Conservation (phyloP, 148 eudicot species). For the Amaranthus hypochondriacus region DNA sequence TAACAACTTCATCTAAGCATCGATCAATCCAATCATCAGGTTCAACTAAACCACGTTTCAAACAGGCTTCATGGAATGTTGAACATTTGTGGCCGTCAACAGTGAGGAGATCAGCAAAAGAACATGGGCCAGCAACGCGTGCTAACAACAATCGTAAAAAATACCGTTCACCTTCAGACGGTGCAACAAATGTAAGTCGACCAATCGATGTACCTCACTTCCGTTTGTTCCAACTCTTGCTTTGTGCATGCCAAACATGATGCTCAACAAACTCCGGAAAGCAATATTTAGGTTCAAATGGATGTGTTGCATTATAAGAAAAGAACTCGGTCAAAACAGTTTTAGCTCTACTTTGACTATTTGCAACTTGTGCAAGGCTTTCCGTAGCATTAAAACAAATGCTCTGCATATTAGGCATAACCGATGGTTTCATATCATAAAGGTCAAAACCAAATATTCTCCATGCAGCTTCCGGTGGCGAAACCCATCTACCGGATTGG, state of each 20-base stretch:
- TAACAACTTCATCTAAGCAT: neutral
- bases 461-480: neutral
- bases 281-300: neutral
- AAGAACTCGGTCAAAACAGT: neutral
- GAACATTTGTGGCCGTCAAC: neutral
- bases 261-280: neutral
- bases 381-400: neutral
- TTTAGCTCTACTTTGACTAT: neutral
- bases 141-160: neutral
- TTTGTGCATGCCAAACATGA: neutral
- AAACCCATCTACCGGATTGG: slow-evolving; percentile 13
- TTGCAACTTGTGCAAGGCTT: neutral
- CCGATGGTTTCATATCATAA: neutral
- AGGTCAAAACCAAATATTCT: neutral
- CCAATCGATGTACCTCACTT: neutral
- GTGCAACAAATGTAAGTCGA: neutral
- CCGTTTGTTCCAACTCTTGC: neutral
- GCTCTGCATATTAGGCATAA: neutral
- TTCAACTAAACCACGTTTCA: neutral
- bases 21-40: neutral
- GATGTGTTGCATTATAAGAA: neutral
- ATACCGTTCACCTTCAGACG: neutral
- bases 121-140: neutral
- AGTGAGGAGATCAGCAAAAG: neutral
- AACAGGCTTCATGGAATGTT: neutral